Base-by-base conservation (phyloP, 192 early-diverging fungal genomes). In the Gonapodya prolifera region DNA sequence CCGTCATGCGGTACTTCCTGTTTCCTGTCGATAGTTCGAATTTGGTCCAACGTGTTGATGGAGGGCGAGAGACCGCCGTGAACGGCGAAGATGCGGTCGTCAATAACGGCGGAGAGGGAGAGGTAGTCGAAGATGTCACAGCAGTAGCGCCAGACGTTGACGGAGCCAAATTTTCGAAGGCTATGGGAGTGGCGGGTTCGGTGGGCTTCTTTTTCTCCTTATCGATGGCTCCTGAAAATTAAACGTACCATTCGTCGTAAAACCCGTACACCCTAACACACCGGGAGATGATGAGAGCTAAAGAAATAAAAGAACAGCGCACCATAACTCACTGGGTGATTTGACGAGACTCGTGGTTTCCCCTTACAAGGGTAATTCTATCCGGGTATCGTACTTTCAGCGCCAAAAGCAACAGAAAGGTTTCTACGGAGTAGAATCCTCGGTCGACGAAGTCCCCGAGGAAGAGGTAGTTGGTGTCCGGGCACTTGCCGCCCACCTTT, bases 361-460 rank as follows among this genome's bases (percentile, higher is more conserved):
- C 95, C 34, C 95, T 91, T 80, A 97, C 89, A 70, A 98, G 85
- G 31, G 94, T 94, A 35, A 99, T 95, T 75, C 94, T 89, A 82
- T 99, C 94, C n/a, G 91, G 90, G 85, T 93, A 94, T 78, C 95
- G 91, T 76, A 89, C 90, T 83, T 99, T 99, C 2, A 99, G 87
- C 8, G 95, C 93, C 34, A 99, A 86, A 30, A 99, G 85, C 35
- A 99, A 87, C n/a, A 95, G 85, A 78, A 99, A 97, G 2, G 97
- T 99, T 82, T 99, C 97, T 13, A 99, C 95, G 76, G 91, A 93
- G 84, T 98, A 96, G 82, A 93, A 95, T 36, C 95, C 95, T 77
- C 95, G 91, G 86, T 98, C 96, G 16, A 98, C 95, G 87, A 96
- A 96, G 82, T 96, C 96, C 83, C 94, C 97, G 93, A 98, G 94